phyloP scores from a whole-genome alignment of 768 basidiomycete species.

The Boletus reticuloceps region DNA sequence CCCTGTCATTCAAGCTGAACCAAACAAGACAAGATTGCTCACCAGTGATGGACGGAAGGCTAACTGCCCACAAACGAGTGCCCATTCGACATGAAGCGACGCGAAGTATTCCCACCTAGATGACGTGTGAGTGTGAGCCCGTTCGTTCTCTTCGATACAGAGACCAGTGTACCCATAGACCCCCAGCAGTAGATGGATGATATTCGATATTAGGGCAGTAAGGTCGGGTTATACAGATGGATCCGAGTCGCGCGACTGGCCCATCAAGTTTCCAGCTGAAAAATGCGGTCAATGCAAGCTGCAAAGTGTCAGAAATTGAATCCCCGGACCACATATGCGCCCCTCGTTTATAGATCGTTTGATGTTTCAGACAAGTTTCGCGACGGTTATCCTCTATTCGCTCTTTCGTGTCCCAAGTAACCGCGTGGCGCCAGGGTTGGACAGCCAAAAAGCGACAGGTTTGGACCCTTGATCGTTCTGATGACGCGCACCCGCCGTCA shows the following conservation, averaged over 20 bases:
- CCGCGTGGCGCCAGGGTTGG: not conserved
- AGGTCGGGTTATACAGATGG: not conserved
- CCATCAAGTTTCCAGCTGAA: not conserved
- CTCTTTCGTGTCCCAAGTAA: not conserved
- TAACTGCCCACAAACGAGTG: constrained; percentile 10
- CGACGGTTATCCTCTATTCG: not conserved
- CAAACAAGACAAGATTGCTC: not conserved
- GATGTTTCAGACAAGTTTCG: not conserved
- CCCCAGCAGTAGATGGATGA: constrained; percentile 13
- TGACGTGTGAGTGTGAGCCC: not conserved
- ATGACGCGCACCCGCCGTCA: no score
- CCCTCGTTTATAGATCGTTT: not conserved
- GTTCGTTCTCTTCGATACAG: not conserved
- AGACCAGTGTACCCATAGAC: constrained; percentile 16
- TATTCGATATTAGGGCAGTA: not conserved
- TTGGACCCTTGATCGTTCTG: no score
- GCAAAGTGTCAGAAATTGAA: no score
- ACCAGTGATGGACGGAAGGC: constrained; percentile 20
- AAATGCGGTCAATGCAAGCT: not conserved
- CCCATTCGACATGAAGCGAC: constrained; percentile 17
- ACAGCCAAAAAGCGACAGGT: not conserved
- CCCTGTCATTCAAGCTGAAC: not conserved
- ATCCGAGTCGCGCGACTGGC: not conserved
- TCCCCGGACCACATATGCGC: no score
- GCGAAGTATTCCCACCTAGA: constrained; percentile 23